Base-by-base conservation (phyloP, 305 asterid species). In the Fraxinus sp. region DNA sequence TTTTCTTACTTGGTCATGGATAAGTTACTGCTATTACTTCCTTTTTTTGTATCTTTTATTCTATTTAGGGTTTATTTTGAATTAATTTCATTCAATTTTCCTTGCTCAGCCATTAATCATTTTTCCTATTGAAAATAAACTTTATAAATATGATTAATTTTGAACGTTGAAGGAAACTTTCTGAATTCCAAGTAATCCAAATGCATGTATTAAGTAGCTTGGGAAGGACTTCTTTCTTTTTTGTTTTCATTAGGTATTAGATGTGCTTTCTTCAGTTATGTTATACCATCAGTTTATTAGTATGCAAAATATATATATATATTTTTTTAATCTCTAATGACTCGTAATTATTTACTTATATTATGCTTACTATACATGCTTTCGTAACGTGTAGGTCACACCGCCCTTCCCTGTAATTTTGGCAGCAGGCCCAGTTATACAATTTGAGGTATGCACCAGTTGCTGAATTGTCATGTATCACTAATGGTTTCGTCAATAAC, bases 341-440 rank as follows among this genome's bases (percentile, higher is more conserved):
- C 14, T 33, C 2, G 11, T 36, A n/a, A 35, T 35, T 73, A 33
- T 7, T 36, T 73, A 73, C 77, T 35, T 73, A 73, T 35, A 39
- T 35, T 73, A 20, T 3, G 0, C 46, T 41, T 84, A 70, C 80
- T 82, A 55, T 88, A 41, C 81, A 73, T 82, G 75, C 71, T 81
- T 87, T 84, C 79, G 46, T 18, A 43, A 75, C 87, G 84, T 87
- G 89, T 84, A 97, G 98, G 98, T 93, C 55, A 95, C 98, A 36
- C 98, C 99, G 75, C 84, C 98, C 18, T 90, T 92, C 83, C 98
- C 98, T 26, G 86, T 93, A 82, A 57, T 89, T 81, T 83, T 95
- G 84, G 97, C 97, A 75, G 90, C 93, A 62, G 87, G 92, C 78
- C 99, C 98, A 0, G 62, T 93, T 83, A 82, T 97, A 81, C 97